These are phyloP conservation scores for Botrytis pseudocinerea DNA, from an alignment of 2,329 filamentous ascomycete species.

Conservation along the genomic window DNA sequence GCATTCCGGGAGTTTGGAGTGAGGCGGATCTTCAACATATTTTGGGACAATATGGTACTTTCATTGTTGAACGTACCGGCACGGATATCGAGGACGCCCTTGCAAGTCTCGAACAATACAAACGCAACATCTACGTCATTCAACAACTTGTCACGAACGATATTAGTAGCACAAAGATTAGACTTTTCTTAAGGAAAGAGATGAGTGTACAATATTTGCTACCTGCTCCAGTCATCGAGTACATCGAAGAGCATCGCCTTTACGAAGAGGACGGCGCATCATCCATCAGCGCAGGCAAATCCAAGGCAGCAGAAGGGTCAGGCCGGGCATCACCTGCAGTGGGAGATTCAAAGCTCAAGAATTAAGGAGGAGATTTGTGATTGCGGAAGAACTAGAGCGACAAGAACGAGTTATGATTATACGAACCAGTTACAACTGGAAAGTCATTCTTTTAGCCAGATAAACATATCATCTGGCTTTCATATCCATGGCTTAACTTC, in stretches of 20 bases:
- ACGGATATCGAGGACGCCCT: slow-evolving; percentile 88
- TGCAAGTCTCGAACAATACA: slow-evolving; percentile 76
- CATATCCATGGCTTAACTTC: not conserved
- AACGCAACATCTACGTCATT: slow-evolving; percentile 72
- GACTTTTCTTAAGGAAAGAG: slow-evolving; percentile 74
- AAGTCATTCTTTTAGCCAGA: slow-evolving; percentile 10
- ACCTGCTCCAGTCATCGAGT: slow-evolving; percentile 72
- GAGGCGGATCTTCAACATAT: slow-evolving; percentile 85
- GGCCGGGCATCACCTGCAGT: slow-evolving; percentile 26
- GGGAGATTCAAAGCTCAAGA: slow-evolving; percentile 28
- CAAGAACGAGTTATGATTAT: slow-evolving; percentile 10
- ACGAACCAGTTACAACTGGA: slow-evolving; percentile 1
- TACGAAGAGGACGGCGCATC: slow-evolving; percentile 53
- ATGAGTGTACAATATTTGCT: slow-evolving; percentile 80
- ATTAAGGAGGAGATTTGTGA: slow-evolving; percentile 11
- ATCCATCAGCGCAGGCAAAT: slow-evolving; percentile 32
- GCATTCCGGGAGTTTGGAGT: slow-evolving; percentile 68
- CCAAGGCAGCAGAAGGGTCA: slow-evolving; percentile 28
- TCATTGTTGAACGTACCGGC: slow-evolving; percentile 84
- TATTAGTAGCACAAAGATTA: slow-evolving; percentile 79
- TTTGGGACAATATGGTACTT: slow-evolving; percentile 76
- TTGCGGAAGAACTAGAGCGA: not conserved
- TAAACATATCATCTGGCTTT: slow-evolving; percentile 3
- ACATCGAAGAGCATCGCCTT: slow-evolving; percentile 67
- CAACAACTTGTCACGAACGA: slow-evolving; percentile 86